phyloP scores from a whole-genome alignment of 2,329 filamentous ascomycete species.

The Pyricularia sp. region DNA sequence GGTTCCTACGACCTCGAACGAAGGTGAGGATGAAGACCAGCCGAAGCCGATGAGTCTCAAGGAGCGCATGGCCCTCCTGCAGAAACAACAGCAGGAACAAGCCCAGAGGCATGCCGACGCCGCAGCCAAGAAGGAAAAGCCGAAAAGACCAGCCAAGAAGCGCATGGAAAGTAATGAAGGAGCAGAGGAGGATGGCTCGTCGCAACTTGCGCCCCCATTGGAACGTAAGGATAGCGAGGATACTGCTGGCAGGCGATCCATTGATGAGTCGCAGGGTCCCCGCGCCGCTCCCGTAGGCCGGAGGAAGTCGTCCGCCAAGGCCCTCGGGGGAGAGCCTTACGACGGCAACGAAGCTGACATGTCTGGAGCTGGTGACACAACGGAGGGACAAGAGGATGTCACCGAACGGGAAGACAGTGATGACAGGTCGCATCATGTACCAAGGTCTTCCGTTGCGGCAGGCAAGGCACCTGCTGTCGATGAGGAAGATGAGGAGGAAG shows the following conservation, averaged over 20 bases:
- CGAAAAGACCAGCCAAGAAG: slow-evolving; percentile 69
- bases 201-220: slow-evolving; percentile 24
- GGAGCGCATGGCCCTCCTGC: slow-evolving; percentile 86
- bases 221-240: slow-evolving; percentile 42
- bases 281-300: slow-evolving; percentile 28
- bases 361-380: slow-evolving; percentile 55
- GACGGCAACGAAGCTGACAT: slow-evolving; percentile 58
- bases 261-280: slow-evolving; percentile 33
- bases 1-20: slow-evolving; percentile 30
- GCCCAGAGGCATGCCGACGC: slow-evolving; percentile 73
- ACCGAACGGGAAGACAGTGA: slow-evolving; percentile 71
- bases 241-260: slow-evolving; percentile 35
- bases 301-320: slow-evolving; percentile 40
- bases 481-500: slow-evolving; percentile 41
- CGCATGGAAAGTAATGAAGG: slow-evolving; percentile 38
- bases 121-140: slow-evolving; percentile 75
- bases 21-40: slow-evolving; percentile 58
- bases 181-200: slow-evolving; percentile 22
- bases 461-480: slow-evolving; percentile 29
- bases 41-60: slow-evolving; percentile 91
- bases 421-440: slow-evolving; percentile 36
- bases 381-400: slow-evolving; percentile 48
- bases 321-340: slow-evolving; percentile 29
- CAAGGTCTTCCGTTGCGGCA: slow-evolving; percentile 21
- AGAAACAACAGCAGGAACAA: slow-evolving; percentile 89